Evolutionary conservation across 768 basidiomycete genomes (phyloP), one percentile per base, ranked within the genome.

Genomic region (Tricholoma hemisulphureum): DNA sequence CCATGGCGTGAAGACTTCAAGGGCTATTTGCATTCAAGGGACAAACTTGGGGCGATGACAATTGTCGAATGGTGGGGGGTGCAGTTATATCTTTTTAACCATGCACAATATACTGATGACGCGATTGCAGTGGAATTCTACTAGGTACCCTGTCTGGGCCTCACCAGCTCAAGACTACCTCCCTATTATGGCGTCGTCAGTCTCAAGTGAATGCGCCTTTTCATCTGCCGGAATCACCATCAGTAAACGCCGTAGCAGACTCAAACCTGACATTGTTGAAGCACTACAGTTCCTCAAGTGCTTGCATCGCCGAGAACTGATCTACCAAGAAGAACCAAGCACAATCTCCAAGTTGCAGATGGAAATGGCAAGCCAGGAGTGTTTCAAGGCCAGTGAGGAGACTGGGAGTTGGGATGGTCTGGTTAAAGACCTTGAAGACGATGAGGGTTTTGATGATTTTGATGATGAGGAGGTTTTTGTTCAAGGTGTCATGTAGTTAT

Each of bases 251-350:
- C 23, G 26, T 24, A 62, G 62, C 50, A n/a, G 51, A 11, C 51
- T 63, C 11, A 61, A 58, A 21, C 31, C 20, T 3, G 57, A 63
- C 18, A 56, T 63, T 21, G 50, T 63, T 14, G 51, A 63, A 31
- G 60, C 57, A 3, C 28, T 64, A 4, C 55, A 64, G 31, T 57
- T 59, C 29, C 24, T 64, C 1, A 64, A 64, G 56, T 53, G 56
- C 24, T 3, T 57, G 4, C 31, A 41, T 29, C 18, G 46, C 4
- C 14, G 53, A 21, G 57, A 63, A n/a, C 51, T 63, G 1, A 16
- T 58, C 16, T 63, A 58, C 43, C 34, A 23, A 29, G 37, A 58
- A 1, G 7, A 48, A 35, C 13, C 58, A 2, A 46, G 37, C 9
- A 18, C n/a, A n/a, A n/a, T n/a, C n/a, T n/a, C 37, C 7, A 18